Conservation (phyloP, 2,329 filamentous ascomycete genomes). For the Colletotrichum sp. region DNA sequence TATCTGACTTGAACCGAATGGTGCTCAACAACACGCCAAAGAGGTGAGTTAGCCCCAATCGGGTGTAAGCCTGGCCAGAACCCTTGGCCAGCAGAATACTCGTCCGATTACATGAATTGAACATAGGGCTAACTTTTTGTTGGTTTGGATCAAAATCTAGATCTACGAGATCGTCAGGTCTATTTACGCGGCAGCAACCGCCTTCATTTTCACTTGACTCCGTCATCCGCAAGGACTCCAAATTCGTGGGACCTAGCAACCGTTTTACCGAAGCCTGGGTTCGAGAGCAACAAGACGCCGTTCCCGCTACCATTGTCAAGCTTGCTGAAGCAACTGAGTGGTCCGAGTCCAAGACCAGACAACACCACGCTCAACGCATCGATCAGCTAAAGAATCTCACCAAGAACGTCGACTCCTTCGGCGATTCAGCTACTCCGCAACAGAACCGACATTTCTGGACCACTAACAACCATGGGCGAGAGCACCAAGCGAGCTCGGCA, state of each 20-base stretch:
- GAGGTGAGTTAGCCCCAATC: slow-evolving; percentile 14
- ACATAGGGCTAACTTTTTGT: neutral
- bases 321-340: slow-evolving; percentile 6
- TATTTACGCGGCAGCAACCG: slow-evolving; percentile 18
- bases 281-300: slow-evolving; percentile 14
- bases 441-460: neutral
- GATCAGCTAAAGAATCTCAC: slow-evolving; percentile 11
- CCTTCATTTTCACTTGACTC: slow-evolving; percentile 14
- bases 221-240: slow-evolving; percentile 14
- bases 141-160: neutral
- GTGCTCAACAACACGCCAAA: slow-evolving; percentile 23
- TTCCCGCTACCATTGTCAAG: slow-evolving; percentile 16
- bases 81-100: neutral
- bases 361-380: slow-evolving; percentile 13
- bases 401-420: slow-evolving; percentile 9
- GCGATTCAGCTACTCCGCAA: neutral
- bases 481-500: slow-evolving; percentile 18
- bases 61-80: neutral
- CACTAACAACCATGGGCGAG: slow-evolving; percentile 11
- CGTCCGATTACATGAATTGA: neutral
- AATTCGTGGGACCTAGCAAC: slow-evolving; percentile 6
- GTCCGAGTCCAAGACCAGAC: slow-evolving; percentile 4
- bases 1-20: slow-evolving; percentile 22
- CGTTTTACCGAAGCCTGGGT: slow-evolving; percentile 20
- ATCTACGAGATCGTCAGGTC: slow-evolving; percentile 22